These are phyloP conservation scores for Podila verticillata DNA, from an alignment of 192 early-diverging fungal species.

Conservation along the genomic window DNA sequence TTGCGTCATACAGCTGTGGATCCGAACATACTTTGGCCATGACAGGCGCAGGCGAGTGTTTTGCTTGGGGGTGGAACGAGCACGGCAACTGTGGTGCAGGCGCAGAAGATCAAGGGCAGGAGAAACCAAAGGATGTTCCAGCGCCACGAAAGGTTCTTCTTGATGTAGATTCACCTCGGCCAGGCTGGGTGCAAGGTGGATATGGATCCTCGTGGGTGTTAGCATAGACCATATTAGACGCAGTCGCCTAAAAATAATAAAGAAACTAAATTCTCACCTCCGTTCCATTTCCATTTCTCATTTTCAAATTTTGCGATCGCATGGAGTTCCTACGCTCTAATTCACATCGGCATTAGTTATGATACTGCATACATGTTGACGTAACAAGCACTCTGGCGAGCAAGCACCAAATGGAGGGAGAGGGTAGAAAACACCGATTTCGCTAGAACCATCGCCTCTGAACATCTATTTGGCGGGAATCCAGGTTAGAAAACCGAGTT, in stretches of 20 bases:
- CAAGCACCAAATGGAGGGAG: too few species aligned
- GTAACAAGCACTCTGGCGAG: too few species aligned
- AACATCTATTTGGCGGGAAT: too few species aligned
- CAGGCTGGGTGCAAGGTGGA: conserved; percentile 32
- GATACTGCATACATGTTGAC: too few species aligned
- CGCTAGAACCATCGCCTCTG: too few species aligned
- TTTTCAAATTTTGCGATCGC: too few species aligned
- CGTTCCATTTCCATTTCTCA: too few species aligned
- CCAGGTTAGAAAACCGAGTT: too few species aligned
- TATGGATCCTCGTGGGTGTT: conserved; percentile 47
- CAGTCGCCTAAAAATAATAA: background rate
- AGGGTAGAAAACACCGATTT: too few species aligned
- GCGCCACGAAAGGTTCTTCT: conserved; percentile 11
- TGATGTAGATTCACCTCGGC: background rate
- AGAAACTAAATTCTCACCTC: background rate
- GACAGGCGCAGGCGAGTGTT: conserved; percentile 52
- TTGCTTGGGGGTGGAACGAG: conserved; percentile 95
- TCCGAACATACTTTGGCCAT: conserved; percentile 80
- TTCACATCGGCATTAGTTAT: too few species aligned
- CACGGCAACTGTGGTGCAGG: conserved; percentile 86
- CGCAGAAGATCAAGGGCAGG: conserved; percentile 25
- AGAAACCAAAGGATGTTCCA: conserved; percentile 17
- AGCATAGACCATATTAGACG: background rate
- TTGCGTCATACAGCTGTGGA: conserved; percentile 65
- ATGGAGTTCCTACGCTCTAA: too few species aligned